Base-by-base conservation (phyloP, 1,284 basidiomycete species). In the Fomitopsis betulina region DNA sequence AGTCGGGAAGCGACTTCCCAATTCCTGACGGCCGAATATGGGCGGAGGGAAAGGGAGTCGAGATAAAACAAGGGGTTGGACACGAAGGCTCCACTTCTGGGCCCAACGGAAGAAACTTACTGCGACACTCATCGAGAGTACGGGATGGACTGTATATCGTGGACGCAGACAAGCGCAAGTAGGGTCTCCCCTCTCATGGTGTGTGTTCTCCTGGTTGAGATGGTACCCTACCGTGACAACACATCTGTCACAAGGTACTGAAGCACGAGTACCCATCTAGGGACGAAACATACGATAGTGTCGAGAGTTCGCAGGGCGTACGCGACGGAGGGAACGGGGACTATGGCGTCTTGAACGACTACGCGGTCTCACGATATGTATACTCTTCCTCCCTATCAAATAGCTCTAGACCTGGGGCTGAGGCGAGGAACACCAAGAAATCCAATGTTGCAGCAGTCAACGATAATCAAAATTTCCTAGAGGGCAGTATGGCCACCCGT, bases 401-500 rank as follows among this genome's bases (percentile, higher is more conserved):
- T 8, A 4, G 27, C 27, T 15, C 35, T 15, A 37, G 3, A 37
- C 35, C 13, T 12, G 13, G 35, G 35, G 8, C 8, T 10, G 13
- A 15, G 3, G 9, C 35, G 13, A 12, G 35, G 13, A 37, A 37
- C 9, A 2, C 35, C 35, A 10, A 37, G 35, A 15, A 10, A 37
- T 37, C 4, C 35, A 3, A 15, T 9, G 13, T 3, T 15, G 13
- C 4, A 37, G 3, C 35, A 37, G 35, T 15, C 9, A 32, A 17
- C 15, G 50, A 53, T 35, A 38, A 49, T 19, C 27, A 21, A 12
- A 10, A 5, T 8, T 5, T 43, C 39, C 65, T 66, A 75, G 42
- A 89, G 72, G 10, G 73, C 70, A 7, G 62, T 74, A 67, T 91
- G 87, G 10, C 89, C 89, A n/a, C 96, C 96, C 2, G 96, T 98